Percentiles rank a stretch among this genome's conserved stretches.
Evolutionary conservation across 1,139 yeast genomes (phyloP).

Genomic region (Magnusiomyces fungicola): DNA sequence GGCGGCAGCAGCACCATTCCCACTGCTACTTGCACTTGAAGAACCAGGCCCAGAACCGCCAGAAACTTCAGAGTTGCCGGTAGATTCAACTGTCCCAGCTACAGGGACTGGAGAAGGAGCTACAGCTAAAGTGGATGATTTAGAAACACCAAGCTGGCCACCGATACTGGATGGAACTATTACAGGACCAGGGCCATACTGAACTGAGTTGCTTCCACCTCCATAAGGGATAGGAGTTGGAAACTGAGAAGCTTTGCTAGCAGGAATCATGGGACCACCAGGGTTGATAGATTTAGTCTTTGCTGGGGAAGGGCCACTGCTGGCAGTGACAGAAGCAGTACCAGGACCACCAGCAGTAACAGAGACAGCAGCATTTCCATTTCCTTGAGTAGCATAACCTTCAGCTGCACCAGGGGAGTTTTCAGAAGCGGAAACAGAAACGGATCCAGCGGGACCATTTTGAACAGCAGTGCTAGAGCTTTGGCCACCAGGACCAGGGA

Average conservation of each 20-base stretch:
- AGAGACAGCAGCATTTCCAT: not conserved
- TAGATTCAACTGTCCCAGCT: not conserved
- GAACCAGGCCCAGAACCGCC: not conserved
- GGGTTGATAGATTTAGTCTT: not conserved
- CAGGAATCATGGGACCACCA: no score
- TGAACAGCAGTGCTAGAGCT: not conserved
- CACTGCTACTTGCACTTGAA: not conserved
- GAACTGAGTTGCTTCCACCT: no score
- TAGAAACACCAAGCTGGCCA: not conserved
- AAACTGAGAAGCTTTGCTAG: no score
- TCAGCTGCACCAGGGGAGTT: not conserved
- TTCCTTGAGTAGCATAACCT: not conserved
- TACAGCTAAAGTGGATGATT: not conserved
- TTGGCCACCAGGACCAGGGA: not conserved
- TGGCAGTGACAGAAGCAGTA: not conserved
- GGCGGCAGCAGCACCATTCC: not conserved
- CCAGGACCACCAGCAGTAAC: not conserved
- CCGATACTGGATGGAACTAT: no score
- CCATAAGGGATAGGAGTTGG: no score
- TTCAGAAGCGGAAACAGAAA: not conserved
- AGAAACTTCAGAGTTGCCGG: not conserved
- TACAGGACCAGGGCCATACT: no score
- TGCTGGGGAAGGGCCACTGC: not conserved
- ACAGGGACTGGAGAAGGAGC: not conserved
- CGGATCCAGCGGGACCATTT: not conserved